Evolutionary conservation across 306 rosid species (phyloP), one percentile per base, ranked within the genome.

Genomic region (Rosa chinensis): DNA sequence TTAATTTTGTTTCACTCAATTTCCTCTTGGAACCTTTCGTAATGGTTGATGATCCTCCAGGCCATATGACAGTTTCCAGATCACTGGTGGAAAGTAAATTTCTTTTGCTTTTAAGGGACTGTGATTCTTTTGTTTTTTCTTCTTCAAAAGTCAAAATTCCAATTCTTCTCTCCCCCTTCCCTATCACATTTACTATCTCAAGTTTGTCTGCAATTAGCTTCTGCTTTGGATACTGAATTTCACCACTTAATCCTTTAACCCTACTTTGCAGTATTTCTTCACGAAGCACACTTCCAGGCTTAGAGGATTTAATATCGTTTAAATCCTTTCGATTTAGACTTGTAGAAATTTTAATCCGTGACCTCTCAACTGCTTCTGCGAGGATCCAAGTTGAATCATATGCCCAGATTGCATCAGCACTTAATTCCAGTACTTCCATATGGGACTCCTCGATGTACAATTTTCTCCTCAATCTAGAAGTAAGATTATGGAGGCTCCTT

Each of bases 201-300:
- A 66, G 42, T 20, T 1, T 13, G 2, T 44, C 43, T 5, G 52
- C 20, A 40, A 13, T n/a, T 4, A 52, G 8, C 25, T 64, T 49
- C 28, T 63, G 37, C 20, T 64, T 20, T 47, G 4, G 14, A 28
- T 64, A 64, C 11, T 10, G 63, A 47, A 77, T 1, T 32, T 77
- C 80, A 77, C 80, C 80, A 48, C 80, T 77, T 66, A 77, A 48
- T 0, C 80, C 74, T 28, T 64, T 49, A 37, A 77, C 3, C 16
- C 21, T 67, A 4, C 7, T 67, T 17, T n/a, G n/a, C 12, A 35
- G 13, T 17, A 77, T 77, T 48, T 77, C 80, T 21, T n/a, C 8
- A 5, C 49, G 49, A 6, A 77, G 37, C 9, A 28, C 16, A 43
- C 11, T 6, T 28, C 49, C 73, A 49, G 8, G 13, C 13, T 52